Base-by-base conservation (phyloP, 1,284 basidiomycete species). In the Cutaneotrichosporon sp. region DNA sequence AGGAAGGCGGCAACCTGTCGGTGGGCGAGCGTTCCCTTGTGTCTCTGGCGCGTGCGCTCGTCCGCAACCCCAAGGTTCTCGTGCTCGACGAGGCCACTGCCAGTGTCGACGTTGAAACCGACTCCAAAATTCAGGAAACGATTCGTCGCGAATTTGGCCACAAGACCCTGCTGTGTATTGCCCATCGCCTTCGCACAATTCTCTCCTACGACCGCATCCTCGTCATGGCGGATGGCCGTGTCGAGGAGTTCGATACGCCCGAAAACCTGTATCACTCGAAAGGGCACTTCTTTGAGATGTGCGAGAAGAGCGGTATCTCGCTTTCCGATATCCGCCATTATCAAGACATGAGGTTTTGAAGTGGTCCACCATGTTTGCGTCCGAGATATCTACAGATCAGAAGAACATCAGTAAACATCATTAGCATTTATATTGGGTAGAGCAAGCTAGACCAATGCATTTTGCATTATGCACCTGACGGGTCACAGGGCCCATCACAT, bases 1-100 rank as follows among this genome's bases (percentile, higher is more conserved):
- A 87, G 55, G 91, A 94, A 68, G 92, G 91, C 24, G 78, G 77
- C 20, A 96, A 94, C 68, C 66, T 94, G 45, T 45, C 84, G 44
- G 82, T 84, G 24, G 82, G 84, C 34, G 79, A 88, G 71, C 75
- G 84, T 24, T 82, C 80, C 9, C 72, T 88, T 34, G 78, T 88
- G 26, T 84, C 82, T 51, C 78, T 88, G 31, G 86, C 86, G n/a
- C 76, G 86, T 42, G 86, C 84, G 3, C 71, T 86, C 25, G 82
- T 85, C 2, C 60, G 70, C 20, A 65, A 70, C 57, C 62, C 70
- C 17, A 79, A 77, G 61, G 77, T 84, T n/a, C 78, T 84, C 16
- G 79, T 85, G 4, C 72, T 85, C 39, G 84, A 85, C 64, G 84
- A 84, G 46, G 71, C 71, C 2, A 74, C 73, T 2, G 70, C 72